Evolutionary conservation across 2,329 filamentous ascomycete species (phyloP), one percentile per base, ranked within the genome.

Genomic region (Thielaviopsis euricoi): DNA sequence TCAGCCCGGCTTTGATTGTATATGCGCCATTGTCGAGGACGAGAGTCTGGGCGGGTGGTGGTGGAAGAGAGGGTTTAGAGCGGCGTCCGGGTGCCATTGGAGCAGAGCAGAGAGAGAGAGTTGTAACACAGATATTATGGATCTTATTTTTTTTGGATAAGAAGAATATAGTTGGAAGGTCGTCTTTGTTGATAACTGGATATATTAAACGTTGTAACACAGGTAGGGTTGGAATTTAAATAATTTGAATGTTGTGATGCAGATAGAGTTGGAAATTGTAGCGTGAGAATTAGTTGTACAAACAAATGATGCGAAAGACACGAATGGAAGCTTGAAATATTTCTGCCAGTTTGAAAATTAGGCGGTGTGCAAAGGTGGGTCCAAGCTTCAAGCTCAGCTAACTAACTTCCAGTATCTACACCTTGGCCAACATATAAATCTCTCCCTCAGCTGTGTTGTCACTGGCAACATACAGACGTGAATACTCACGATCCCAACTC

Each of bases 1-100:
- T 81, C 65, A 91, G 85, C 56, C 93, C 93, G 17, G 90, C 89
- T 73, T 98, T 98, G 69, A 98, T 80, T 6, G 84, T 90, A 71
- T 87, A 85, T 50, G 85, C 90, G 68, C 93, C 93, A 73, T 97
- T 96, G 73, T 98, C 93, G 66, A 98, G 76, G 52, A 98, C 78
- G 57, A 98, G 82, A 0, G 90, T 95, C 60, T 74, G 79, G 1
- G 75, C 67, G 0, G 84, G 83, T 7, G 80, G 72, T 23, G 75
- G 67, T 3, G 78, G 72, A 52, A 73, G 72, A 6, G 74, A 68
- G 17, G 74, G 68, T 56, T 80, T 80, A 54, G 76, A 71, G 67
- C 80, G 84, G 64, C 73, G 72, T 63, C 70, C 69, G 33, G 72
- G 72, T 21, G 72, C 71, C 74, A 76, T 76, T 61, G 61, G 9